A percentile compares a stretch with the other conserved stretches of the same genome.
These are phyloP conservation scores for Xylaria curta DNA, from an alignment of 495 filamentous ascomycete species.

Conservation along the genomic window DNA sequence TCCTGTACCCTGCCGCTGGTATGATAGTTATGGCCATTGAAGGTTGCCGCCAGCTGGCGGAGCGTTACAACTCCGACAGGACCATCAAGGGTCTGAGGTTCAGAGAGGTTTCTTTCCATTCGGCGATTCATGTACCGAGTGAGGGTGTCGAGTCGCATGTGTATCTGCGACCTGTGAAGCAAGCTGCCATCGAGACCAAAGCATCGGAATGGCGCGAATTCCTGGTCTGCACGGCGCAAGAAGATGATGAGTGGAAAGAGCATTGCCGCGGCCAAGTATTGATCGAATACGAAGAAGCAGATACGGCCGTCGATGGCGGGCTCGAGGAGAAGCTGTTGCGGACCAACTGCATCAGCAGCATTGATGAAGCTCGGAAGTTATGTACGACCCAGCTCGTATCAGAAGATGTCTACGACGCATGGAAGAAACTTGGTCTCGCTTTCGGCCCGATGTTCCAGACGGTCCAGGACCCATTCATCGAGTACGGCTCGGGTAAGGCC, in stretches of 20 bases:
- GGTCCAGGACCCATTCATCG: neutral
- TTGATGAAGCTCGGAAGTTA: neutral
- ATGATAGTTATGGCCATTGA: constrained; percentile 57
- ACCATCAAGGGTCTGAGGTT: neutral
- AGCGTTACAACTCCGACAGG: constrained; percentile 16
- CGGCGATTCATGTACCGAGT: constrained; percentile 21
- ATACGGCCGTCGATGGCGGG: constrained; percentile 16
- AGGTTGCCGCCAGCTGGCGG: constrained; percentile 46
- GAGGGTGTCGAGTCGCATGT: constrained; percentile 45
- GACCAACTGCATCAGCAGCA: neutral
- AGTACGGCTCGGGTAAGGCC: neutral
- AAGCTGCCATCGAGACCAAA: constrained; percentile 21
- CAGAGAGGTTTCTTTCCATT: neutral
- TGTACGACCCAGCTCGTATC: neutral
- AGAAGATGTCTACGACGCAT: neutral
- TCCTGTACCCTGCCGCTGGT: constrained; percentile 55
- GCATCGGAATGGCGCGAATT: neutral
- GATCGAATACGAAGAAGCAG: constrained; percentile 5
- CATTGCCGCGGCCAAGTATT: constrained; percentile 1
- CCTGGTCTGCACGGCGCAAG: neutral
- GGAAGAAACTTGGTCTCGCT: neutral
- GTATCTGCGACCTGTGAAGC: constrained; percentile 29
- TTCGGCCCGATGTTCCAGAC: constrained; percentile 3
- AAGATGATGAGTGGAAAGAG: neutral
- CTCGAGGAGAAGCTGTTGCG: neutral